A percentile compares a stretch with the other conserved stretches of the same genome.
phyloP scores from a whole-genome alignment of 345 rosid genomes.

The Citrus medica region DNA sequence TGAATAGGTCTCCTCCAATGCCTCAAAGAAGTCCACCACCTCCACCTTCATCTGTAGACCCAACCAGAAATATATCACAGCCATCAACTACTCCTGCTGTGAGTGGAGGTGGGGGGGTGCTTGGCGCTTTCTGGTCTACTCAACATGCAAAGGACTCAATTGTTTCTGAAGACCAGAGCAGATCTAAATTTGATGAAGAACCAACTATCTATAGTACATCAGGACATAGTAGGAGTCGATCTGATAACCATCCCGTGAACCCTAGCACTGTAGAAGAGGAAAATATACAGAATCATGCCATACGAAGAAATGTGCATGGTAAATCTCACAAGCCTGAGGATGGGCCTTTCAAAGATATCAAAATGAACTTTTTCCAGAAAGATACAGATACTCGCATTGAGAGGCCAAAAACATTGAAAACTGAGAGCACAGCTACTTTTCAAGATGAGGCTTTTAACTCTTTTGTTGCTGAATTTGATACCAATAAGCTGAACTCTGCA shows the following conservation, averaged over 20 bases:
- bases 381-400: slow-evolving; percentile 33
- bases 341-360: slow-evolving; percentile 48
- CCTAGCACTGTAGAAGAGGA: slow-evolving; percentile 48
- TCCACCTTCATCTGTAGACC: slow-evolving; percentile 46
- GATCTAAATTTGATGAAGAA: slow-evolving; percentile 69
- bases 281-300: slow-evolving; percentile 31
- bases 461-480: slow-evolving; percentile 87
- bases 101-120: slow-evolving; percentile 54
- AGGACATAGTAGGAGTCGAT: slow-evolving; percentile 39
- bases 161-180: slow-evolving; percentile 45
- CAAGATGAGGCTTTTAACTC: slow-evolving; percentile 63
- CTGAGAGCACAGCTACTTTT: slow-evolving; percentile 34
- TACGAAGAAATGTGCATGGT: slow-evolving; percentile 29
- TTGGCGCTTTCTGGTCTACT: slow-evolving; percentile 95
- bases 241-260: slow-evolving; percentile 42
- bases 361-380: slow-evolving; percentile 42
- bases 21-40: slow-evolving; percentile 90
- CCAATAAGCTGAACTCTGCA: slow-evolving; percentile 47
- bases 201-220: slow-evolving; percentile 32
- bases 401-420: slow-evolving; percentile 44
- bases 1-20: slow-evolving; percentile 54
- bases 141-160: slow-evolving; percentile 65
- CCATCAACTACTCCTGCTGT: slow-evolving; percentile 29
- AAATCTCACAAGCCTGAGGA: slow-evolving; percentile 33
- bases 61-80: slow-evolving; percentile 21